Conservation (phyloP, 495 filamentous ascomycete species). For the Hypoxylon lienhwacheense region DNA sequence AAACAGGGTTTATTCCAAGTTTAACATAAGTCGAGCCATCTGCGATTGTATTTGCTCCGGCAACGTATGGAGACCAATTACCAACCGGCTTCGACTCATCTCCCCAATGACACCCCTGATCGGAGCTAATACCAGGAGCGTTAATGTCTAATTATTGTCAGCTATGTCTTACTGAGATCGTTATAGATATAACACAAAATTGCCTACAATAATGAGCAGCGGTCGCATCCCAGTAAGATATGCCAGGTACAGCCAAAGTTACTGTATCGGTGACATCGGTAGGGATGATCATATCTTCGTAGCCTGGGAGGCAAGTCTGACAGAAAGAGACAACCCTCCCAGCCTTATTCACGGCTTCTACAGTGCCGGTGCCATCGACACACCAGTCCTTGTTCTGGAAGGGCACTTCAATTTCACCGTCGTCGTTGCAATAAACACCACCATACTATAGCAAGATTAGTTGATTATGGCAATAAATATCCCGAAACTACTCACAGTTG, state of each 20-base stretch:
- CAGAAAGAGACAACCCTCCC: constrained; percentile 69
- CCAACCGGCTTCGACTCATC: constrained; percentile 63
- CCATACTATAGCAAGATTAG: constrained; percentile 62
- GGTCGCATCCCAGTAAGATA: constrained; percentile 70
- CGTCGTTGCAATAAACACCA: constrained; percentile 71
- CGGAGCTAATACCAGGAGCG: constrained; percentile 63
- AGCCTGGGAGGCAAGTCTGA: constrained; percentile 82
- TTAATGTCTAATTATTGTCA: constrained; percentile 83
- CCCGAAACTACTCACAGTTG: constrained; percentile 62
- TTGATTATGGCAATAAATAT: not conserved
- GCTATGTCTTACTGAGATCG: constrained; percentile 4
- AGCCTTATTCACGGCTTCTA: constrained; percentile 65
- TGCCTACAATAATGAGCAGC: constrained; percentile 83
- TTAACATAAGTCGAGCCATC: constrained; percentile 71
- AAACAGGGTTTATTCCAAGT: constrained; percentile 82
- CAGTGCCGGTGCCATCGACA: constrained; percentile 66
- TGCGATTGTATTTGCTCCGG: constrained; percentile 70
- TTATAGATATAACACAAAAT: too few species aligned
- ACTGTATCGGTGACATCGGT: constrained; percentile 59
- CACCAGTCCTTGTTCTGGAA: constrained; percentile 72
- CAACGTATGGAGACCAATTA: constrained; percentile 82
- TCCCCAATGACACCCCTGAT: constrained; percentile 73
- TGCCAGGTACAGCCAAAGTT: constrained; percentile 70
- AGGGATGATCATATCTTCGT: constrained; percentile 86
- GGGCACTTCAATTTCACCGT: constrained; percentile 69